Evolutionary conservation across 495 filamentous ascomycete genomes (phyloP).

Genomic region (Jackrogersella minutella): DNA sequence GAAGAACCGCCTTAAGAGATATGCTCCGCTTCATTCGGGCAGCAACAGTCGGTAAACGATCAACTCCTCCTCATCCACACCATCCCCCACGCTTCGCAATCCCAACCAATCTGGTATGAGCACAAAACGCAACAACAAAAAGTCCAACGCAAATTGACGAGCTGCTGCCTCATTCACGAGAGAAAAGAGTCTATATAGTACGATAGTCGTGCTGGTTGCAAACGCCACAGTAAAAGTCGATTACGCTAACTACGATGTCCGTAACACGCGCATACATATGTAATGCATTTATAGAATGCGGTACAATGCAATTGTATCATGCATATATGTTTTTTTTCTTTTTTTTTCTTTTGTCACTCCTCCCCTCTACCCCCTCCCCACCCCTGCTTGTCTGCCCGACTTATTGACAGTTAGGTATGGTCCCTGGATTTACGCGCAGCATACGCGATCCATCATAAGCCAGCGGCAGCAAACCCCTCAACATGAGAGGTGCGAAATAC

Average conservation of each 20-base stretch:
- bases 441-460: constrained; percentile 30
- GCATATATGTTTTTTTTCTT: constrained; percentile 4
- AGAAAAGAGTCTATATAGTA: constrained; percentile 4
- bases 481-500: constrained; percentile 12
- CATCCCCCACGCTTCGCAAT: constrained; percentile 26
- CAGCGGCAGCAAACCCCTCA: constrained; percentile 21
- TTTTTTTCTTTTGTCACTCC: background rate
- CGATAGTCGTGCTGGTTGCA: constrained; percentile 8
- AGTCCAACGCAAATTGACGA: constrained; percentile 5
- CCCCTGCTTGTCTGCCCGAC: constrained; percentile 28
- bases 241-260: constrained; percentile 19
- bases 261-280: constrained; percentile 31
- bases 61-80: constrained; percentile 36
- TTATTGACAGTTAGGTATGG: constrained; percentile 10
- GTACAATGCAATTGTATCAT: constrained; percentile 35
- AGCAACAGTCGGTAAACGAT: constrained; percentile 54
- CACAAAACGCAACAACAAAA: background rate
- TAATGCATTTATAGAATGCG: constrained; percentile 24
- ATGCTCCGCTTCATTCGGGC: constrained; percentile 53
- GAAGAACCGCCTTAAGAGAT: constrained; percentile 22
- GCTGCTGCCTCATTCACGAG: constrained; percentile 4
- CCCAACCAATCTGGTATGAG: constrained; percentile 21
- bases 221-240: constrained; percentile 21
- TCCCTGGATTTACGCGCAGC: constrained; percentile 32
- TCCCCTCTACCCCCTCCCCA: no score